Conservation (phyloP, 2,329 filamentous ascomycete genomes). For the Aspergillus neotritici region DNA sequence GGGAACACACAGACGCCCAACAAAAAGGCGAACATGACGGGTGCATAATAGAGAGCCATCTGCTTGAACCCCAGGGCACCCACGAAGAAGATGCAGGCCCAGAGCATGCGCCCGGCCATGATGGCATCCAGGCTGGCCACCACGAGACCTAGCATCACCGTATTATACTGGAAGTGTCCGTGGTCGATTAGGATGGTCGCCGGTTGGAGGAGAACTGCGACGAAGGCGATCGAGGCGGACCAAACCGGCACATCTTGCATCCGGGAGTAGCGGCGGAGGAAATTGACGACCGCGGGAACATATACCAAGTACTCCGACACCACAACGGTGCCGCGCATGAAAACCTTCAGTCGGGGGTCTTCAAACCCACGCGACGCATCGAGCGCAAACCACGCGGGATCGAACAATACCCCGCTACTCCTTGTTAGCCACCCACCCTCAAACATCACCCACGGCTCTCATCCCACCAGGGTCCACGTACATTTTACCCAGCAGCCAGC, state of each 20-base stretch:
- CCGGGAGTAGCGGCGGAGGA: slow-evolving; percentile 73
- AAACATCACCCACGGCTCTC: neutral
- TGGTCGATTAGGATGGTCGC: slow-evolving; percentile 88
- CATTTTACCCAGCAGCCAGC: slow-evolving; percentile 87
- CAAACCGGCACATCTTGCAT: slow-evolving; percentile 72
- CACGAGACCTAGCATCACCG: slow-evolving; percentile 91
- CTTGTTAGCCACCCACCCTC: slow-evolving; percentile 9
- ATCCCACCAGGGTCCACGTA: slow-evolving; percentile 35
- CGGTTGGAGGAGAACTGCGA: slow-evolving; percentile 88
- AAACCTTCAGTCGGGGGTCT: slow-evolving; percentile 76
- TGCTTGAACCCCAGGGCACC: slow-evolving; percentile 95
- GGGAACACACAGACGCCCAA: slow-evolving; percentile 81
- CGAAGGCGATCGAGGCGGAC: slow-evolving; percentile 77
- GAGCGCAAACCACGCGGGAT: slow-evolving; percentile 82
- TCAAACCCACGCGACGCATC: slow-evolving; percentile 76
- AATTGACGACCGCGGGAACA: slow-evolving; percentile 77
- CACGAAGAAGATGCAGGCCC: slow-evolving; percentile 92
- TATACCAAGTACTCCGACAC: slow-evolving; percentile 88
- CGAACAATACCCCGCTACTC: slow-evolving; percentile 62
- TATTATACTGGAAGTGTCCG: slow-evolving; percentile 96
- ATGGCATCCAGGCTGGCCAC: slow-evolving; percentile 84
- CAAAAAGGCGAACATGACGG: slow-evolving; percentile 85
- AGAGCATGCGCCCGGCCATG: slow-evolving; percentile 74
- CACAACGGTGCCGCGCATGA: slow-evolving; percentile 89
- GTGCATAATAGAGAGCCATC: slow-evolving; percentile 97